These are phyloP conservation scores for Colletotrichum sp. DNA, from an alignment of 2,329 filamentous ascomycete genomes.

Conservation along the genomic window DNA sequence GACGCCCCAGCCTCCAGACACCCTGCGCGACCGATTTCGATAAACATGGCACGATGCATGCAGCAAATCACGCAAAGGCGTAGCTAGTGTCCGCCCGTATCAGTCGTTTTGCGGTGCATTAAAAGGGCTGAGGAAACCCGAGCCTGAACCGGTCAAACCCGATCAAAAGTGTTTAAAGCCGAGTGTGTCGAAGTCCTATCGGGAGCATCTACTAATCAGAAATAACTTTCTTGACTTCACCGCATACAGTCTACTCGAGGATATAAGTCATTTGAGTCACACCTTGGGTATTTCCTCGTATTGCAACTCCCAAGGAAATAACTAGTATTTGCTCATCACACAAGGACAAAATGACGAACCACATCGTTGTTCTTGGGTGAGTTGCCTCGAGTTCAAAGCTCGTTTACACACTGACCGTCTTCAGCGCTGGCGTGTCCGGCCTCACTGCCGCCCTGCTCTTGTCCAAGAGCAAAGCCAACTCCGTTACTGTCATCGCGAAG, in stretches of 20 bases:
- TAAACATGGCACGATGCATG: not conserved
- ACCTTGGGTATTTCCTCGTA: rapidly evolving
- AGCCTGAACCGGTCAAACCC: not conserved
- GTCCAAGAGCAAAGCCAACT: constrained; percentile 47
- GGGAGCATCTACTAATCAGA: not conserved
- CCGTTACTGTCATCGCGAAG: constrained; percentile 58
- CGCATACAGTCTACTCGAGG: not conserved
- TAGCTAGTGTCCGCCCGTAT: not conserved
- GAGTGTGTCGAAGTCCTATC: not conserved
- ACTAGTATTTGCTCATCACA: too few relatives aligned
- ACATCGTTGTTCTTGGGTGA: constrained; percentile 44
- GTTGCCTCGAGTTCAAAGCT: not conserved
- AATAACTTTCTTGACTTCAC: not conserved
- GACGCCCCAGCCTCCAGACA: not conserved
- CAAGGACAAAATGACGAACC: constrained; percentile 54
- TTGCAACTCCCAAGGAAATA: not conserved
- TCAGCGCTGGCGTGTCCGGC: constrained; percentile 54
- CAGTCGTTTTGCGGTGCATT: not conserved
- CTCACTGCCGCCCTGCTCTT: constrained; percentile 56
- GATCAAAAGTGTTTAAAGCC: not conserved
- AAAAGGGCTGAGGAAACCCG: not conserved
- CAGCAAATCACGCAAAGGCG: not conserved
- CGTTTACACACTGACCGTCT: not conserved
- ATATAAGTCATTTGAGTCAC: not conserved
- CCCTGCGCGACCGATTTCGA: not conserved